phyloP scores from a whole-genome alignment of 176 grass and related monocot genomes.

The Elymus sibiricus region DNA sequence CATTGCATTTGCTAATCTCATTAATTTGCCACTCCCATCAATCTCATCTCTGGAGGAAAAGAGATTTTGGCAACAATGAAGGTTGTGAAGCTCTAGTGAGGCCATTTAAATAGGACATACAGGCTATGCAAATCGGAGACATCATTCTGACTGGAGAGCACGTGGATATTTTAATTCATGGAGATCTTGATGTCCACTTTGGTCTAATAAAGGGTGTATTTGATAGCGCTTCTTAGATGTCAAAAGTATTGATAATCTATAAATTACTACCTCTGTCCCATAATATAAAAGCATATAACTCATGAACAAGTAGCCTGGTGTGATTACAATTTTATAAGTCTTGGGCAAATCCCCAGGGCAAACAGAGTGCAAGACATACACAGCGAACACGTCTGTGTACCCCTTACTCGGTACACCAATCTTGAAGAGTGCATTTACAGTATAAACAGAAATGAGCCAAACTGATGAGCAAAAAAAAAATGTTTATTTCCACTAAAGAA shows the following conservation, averaged over 20 bases:
- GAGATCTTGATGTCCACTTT: not conserved
- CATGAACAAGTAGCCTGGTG: not conserved
- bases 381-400: no score
- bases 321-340: no score
- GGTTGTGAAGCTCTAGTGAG: not conserved
- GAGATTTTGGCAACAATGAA: no score
- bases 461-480: constrained; percentile 17
- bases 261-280: no score
- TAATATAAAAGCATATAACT: not conserved
- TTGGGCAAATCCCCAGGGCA: no score
- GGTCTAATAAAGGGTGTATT: not conserved
- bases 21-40: no score
- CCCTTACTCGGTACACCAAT: not conserved
- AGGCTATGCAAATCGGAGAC: not conserved
- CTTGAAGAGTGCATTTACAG: not conserved
- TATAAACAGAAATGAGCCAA: not conserved
- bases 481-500: constrained; percentile 19
- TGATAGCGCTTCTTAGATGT: not conserved
- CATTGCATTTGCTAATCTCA: not conserved
- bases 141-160: not conserved
- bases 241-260: not conserved
- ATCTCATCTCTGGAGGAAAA: no score
- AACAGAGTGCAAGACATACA: no score
- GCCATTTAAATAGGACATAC: not conserved
- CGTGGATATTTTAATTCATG: not conserved